Evolutionary conservation across 164 flowering plant species (phyloP), one percentile per base, ranked within the genome.

Genomic region (Tetrastigma voinierianum): DNA sequence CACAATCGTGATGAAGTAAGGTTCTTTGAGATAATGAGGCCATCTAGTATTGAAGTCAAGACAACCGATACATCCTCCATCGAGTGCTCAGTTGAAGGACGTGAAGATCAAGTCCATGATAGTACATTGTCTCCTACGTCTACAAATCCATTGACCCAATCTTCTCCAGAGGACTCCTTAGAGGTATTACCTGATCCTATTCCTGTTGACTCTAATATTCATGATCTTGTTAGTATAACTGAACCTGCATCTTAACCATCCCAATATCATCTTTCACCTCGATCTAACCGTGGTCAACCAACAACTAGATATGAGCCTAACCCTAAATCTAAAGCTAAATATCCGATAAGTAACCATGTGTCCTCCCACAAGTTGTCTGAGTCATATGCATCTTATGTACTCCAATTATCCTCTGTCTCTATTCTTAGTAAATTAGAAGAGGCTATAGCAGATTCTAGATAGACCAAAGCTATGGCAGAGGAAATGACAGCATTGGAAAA

Each of bases 111-210:
- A 60, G 12, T 14, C 10, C 51, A 61, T 20, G 49, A 61, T 46
- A 61, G 64, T 61, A 61, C 64, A 61, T 20, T 61, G 49, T 10
- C 52, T 20, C 21, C 20, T n/a, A n/a, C n/a, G n/a, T n/a, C n/a
- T n/a, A n/a, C n/a, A 18, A 48, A 61, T 19, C 53, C 53, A 61
- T 2, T 10, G 18, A 21, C 9, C 12, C 53, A 61, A 61, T 61
- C 64, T 46, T 23, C 64, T 46, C 40, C 6, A 0, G 6, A 25
- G 40, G 51, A 46, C 51, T 21, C 11, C 14, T 12, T 61, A 19
- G n/a, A 61, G 51, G 15, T 46, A 47, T 46, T 20, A 62, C 44
- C 55, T 47, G 15, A 15, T 25, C 6, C 40, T 25, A 25, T 2
- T 2, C 40, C 6, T 25, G 6, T 25, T 25, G 40, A 25, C 6